Base-by-base conservation (phyloP, 2,329 filamentous ascomycete genomes). In the Bertia moriformis region DNA sequence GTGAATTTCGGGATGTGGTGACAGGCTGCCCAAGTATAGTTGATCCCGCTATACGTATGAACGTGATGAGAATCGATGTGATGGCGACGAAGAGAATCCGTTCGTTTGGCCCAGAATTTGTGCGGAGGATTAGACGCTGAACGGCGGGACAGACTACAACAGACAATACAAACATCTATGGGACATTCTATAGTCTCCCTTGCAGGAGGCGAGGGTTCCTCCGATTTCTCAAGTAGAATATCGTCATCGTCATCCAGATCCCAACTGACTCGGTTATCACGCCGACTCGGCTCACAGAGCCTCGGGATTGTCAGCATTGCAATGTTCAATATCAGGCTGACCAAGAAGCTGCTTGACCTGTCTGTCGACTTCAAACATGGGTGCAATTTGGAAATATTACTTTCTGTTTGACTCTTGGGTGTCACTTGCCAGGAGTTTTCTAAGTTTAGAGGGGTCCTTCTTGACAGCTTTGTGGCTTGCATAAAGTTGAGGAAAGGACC, bases 111-210 rank as follows among this genome's bases (percentile, higher is more conserved):
- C 27, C 47, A 42, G 40, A 50, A 51, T 48, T 42, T 49, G 42
- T 46, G 43, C 22, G 42, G 48, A 50, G 46, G 44, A 36, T 47
- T 51, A 27, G 46, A 51, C 29, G 41, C 18, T 37, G 43, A 51
- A 37, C 19, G 41, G 22, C 39, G 40, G 14, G 47, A 52, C 44
- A 45, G 15, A 46, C 48, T 43, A 40, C 17, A 51, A 44, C 45
- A 52, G 35, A 52, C 48, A 41, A 52, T 52, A 38, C 42, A 51
- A 40, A 49, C 18, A 48, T 52, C 41, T 12, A 41, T 51, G 42
- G 41, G 43, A 37, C 43, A 51, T 36, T 45, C 18, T 14, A 44
- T 18, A 36, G 24, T 38, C 35, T 48, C 42, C 17, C 45, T 39
- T 39, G 41, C 22, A 44, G 39, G 27, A 40, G 38, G 18, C 13